Percentiles rank a stretch among this genome's conserved stretches.
Evolutionary conservation across 371 early-diverging fungal species (phyloP).

Genomic region (Apophysomyces trapeziformis): DNA sequence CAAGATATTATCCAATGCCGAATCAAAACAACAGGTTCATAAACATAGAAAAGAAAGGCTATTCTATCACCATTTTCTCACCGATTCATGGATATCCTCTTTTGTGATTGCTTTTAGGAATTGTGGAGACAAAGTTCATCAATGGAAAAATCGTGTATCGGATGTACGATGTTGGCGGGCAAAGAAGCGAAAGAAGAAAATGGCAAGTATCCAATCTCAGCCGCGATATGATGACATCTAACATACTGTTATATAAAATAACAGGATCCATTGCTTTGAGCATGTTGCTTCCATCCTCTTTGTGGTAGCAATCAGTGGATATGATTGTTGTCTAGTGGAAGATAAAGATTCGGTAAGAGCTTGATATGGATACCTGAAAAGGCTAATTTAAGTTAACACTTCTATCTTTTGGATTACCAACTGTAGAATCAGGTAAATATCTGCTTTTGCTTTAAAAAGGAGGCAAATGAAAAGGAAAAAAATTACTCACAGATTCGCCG

Average conservation of each 20-base stretch:
- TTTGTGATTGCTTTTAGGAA: constrained; percentile 51
- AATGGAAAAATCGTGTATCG: constrained; percentile 78
- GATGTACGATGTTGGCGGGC: constrained; percentile 97
- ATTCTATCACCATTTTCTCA: too few species aligned
- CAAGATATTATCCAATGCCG: constrained; percentile 87
- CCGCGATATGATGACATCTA: neutral
- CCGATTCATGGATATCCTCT: neutral
- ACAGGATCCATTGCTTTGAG: constrained; percentile 90
- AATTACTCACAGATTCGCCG: neutral
- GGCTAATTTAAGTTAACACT: too few species aligned
- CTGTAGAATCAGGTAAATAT: neutral
- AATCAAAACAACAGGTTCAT: constrained; percentile 29
- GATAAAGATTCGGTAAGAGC: constrained; percentile 83
- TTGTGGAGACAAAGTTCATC: constrained; percentile 85
- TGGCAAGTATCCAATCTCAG: constrained; percentile 48
- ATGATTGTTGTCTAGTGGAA: constrained; percentile 93
- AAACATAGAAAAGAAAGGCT: too few species aligned
- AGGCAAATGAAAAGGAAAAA: too few species aligned
- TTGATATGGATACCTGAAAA: neutral
- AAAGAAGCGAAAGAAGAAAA: constrained; percentile 91
- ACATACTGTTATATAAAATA: neutral
- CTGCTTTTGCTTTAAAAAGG: too few species aligned
- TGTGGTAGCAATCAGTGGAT: constrained; percentile 90
- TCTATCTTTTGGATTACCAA: too few species aligned
- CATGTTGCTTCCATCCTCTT: constrained; percentile 94